Evolutionary conservation across 179 eudicot species (phyloP).

Genomic region (Corrigiola litoralis): DNA sequence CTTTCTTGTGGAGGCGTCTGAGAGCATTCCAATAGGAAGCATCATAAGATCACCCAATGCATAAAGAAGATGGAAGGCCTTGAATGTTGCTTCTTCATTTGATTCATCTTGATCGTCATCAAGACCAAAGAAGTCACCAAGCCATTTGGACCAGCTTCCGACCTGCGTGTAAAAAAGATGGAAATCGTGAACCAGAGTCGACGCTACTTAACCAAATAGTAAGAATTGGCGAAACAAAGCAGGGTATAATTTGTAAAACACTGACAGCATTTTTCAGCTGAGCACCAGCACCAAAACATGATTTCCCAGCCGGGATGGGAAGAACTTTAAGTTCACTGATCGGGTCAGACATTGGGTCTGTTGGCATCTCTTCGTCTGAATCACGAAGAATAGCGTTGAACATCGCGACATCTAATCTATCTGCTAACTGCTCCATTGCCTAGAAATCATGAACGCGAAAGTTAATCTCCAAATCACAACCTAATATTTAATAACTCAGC

Average conservation of each 20-base stretch:
- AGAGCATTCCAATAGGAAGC: constrained; percentile 89
- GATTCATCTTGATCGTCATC: constrained; percentile 39
- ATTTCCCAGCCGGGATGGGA: constrained; percentile 76
- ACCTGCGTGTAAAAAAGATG: constrained; percentile 33
- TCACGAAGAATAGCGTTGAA: constrained; percentile 91
- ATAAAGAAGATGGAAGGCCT: constrained; percentile 69
- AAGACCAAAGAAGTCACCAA: constrained; percentile 64
- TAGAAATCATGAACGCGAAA: constrained; percentile 11
- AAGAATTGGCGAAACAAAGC: not conserved
- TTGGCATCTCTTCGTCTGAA: constrained; percentile 75
- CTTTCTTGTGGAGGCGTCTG: constrained; percentile 61
- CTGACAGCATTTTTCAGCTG: constrained; percentile 91
- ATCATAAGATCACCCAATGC: constrained; percentile 92
- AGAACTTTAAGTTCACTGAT: constrained; percentile 75
- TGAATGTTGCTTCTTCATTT: constrained; percentile 40
- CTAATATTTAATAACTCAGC: no score
- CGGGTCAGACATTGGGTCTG: constrained; percentile 91
- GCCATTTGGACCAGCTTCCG: constrained; percentile 91
- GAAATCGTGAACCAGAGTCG: not conserved
- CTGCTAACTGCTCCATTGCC: constrained; percentile 90
- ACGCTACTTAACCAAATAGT: no score
- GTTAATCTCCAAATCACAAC: not conserved
- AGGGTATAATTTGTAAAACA: not conserved
- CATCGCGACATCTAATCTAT: constrained; percentile 89
- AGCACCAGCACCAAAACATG: constrained; percentile 93